A percentile compares a stretch with the other conserved stretches of the same genome.
phyloP scores from a whole-genome alignment of 1,139 yeast species.

The Pichia sp. region DNA sequence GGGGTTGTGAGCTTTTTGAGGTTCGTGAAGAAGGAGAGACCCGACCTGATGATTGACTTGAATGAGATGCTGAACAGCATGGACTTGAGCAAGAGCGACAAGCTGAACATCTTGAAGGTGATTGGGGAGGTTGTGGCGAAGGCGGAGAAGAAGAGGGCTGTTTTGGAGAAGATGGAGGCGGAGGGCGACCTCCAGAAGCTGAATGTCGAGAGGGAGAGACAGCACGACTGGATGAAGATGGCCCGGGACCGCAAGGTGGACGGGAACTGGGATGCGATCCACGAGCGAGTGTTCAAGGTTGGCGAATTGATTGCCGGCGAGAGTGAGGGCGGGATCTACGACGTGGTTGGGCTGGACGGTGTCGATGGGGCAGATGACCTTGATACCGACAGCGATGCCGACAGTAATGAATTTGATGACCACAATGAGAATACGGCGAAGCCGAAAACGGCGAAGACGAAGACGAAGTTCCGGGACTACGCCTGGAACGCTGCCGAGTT shows the following conservation, averaged over 20 bases:
- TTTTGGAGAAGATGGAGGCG: conserved; percentile 42
- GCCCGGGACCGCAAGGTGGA: conserved; percentile 29
- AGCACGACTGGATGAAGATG: conserved; percentile 28
- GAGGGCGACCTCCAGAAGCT: conserved; percentile 32
- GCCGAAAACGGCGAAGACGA: background rate
- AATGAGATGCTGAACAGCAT: conserved; percentile 29
- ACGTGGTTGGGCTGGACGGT: conserved; percentile 47
- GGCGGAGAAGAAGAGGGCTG: conserved; percentile 25
- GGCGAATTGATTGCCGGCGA: conserved; percentile 15
- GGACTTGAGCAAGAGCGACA: conserved; percentile 28
- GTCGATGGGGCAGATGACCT: conserved; percentile 6
- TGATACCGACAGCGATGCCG: conserved; percentile 6
- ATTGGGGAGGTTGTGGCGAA: conserved; percentile 40
- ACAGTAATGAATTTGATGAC: background rate
- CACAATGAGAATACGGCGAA: background rate
- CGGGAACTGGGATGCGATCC: conserved; percentile 34
- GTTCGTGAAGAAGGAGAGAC: conserved; percentile 54
- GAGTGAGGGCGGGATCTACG: conserved; percentile 36
- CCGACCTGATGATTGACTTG: conserved; percentile 41
- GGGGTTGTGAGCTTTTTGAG: conserved; percentile 53
- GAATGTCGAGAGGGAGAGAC: conserved; percentile 17
- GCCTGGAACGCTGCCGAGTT: conserved; percentile 3
- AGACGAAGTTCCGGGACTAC: conserved; percentile 1
- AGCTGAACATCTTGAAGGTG: conserved; percentile 39
- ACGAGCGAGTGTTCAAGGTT: conserved; percentile 23